These are phyloP conservation scores for Saturnispora sekii DNA, from an alignment of 805 yeast species.

Conservation along the genomic window DNA sequence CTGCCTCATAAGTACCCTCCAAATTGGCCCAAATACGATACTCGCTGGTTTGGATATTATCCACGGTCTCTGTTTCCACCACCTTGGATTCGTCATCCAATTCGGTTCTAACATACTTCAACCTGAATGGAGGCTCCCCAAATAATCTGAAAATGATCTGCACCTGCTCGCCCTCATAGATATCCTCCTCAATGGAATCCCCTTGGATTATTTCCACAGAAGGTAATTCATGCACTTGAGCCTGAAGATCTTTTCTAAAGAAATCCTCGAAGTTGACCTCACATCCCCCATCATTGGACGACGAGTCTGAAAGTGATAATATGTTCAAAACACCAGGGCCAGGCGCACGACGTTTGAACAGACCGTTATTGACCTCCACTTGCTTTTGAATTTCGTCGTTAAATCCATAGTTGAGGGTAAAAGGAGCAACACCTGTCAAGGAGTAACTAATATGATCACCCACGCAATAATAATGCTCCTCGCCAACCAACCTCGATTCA, in stretches of 20 bases:
- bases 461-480: conserved; percentile 61
- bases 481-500: conserved; percentile 25
- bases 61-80: conserved; percentile 49
- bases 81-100: conserved; percentile 27
- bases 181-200: conserved; percentile 63
- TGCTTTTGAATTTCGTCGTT: conserved; percentile 44
- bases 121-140: conserved; percentile 85
- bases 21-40: conserved; percentile 67
- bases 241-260: conserved; percentile 23
- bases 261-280: conserved; percentile 42
- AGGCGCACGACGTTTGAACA: conserved; percentile 62
- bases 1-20: conserved; percentile 92
- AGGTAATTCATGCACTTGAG: conserved; percentile 39
- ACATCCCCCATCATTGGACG: conserved; percentile 51
- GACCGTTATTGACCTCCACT: conserved; percentile 34
- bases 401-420: conserved; percentile 64
- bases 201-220: conserved; percentile 82
- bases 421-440: conserved; percentile 73
- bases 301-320: conserved; percentile 58
- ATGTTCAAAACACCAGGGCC: conserved; percentile 70
- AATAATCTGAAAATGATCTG: conserved; percentile 73
- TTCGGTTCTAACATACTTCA: conserved; percentile 70
- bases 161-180: conserved; percentile 91
- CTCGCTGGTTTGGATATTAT: conserved; percentile 58
- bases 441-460: conserved; percentile 81